Conservation (phyloP, 805 yeast species). For the Myxozyma kluyveri region DNA sequence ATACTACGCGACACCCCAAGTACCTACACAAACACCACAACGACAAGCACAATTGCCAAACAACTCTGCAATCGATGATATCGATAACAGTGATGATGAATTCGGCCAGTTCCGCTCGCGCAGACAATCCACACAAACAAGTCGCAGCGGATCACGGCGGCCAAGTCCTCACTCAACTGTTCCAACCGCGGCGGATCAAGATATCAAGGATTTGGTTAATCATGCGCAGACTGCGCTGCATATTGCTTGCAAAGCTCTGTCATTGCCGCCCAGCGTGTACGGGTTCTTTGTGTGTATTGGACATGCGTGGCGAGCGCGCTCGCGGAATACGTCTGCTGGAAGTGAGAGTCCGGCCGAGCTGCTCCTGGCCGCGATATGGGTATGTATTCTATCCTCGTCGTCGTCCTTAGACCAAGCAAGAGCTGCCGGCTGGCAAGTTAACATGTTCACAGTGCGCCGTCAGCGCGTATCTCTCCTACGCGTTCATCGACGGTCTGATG, state of each 20-base stretch:
- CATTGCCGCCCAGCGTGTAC: slow-evolving; percentile 63
- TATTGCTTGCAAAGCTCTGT: slow-evolving; percentile 48
- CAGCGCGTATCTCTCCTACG: slow-evolving; percentile 76
- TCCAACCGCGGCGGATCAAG: slow-evolving; percentile 14
- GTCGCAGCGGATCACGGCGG: not conserved
- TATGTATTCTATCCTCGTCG: slow-evolving; percentile 17
- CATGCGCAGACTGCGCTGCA: slow-evolving; percentile 16
- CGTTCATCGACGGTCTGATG: slow-evolving; percentile 84
- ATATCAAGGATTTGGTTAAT: slow-evolving; percentile 13
- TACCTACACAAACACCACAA: too few relatives aligned
- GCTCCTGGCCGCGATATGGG: slow-evolving; percentile 76
- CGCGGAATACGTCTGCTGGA: slow-evolving; percentile 40
- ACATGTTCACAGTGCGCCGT: slow-evolving; percentile 46
- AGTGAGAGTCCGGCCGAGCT: slow-evolving; percentile 67
- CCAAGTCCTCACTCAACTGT: slow-evolving; percentile 17
- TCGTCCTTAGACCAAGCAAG: too few relatives aligned
- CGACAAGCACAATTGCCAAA: too few relatives aligned
- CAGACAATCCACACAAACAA: too few relatives aligned
- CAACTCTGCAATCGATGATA: too few relatives aligned
- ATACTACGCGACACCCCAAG: too few relatives aligned
- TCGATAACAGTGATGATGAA: too few relatives aligned
- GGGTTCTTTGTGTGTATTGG: slow-evolving; percentile 44
- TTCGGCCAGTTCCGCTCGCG: too few relatives aligned
- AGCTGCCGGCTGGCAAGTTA: not conserved
- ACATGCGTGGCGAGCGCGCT: slow-evolving; percentile 37